Evolutionary conservation across 345 rosid species (phyloP), one percentile per base, ranked within the genome.

Genomic region (Hibiscus syriacus): DNA sequence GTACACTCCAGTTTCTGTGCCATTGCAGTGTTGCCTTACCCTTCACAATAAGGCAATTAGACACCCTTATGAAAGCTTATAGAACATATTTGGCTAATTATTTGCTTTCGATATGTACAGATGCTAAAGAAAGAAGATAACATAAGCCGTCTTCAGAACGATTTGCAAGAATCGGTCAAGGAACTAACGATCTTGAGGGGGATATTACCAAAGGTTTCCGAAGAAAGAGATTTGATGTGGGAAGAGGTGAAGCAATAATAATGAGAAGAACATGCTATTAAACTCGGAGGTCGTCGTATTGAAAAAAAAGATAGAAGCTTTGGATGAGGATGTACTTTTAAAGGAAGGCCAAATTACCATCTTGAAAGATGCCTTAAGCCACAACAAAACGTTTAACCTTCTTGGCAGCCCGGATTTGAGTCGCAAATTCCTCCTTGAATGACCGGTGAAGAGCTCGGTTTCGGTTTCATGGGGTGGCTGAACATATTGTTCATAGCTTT

Each of bases 271-370:
- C 82, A 95, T 92, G 98, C 77, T 90, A 2, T 20, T 95, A 82
- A 87, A 81, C 77, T 83, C 86, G 1, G 96, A 94, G 85, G 82
- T 85, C 26, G 79, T 78, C 29, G 17, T 49, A 23, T 74, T 89
- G 76, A 94, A 81, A 82, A 89, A 80, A 75, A 86, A 81, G 79
- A 75, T 89, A 19, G 96, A 92, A 55, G 72, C 70, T 50, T 76
- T 91, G 39, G 98, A 94, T 22, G 98, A 89, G 74, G 96, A 84
- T 36, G 70, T 90, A 7, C 88, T 85, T 30, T 66, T 89, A 74
- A 95, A 88, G 81, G 99, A 92, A 82, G 97, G 99, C 17, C 88
- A 94, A 74, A 88, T 94, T 72, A 87, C 93, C 48, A 91, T 92
- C 70, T 78, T 91, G 29, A 89, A 85, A 74, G 99, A 92, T 80